A percentile compares a stretch with the other conserved stretches of the same genome.
phyloP scores from a whole-genome alignment of 2,329 filamentous ascomycete species.

The Colletotrichum sp. region DNA sequence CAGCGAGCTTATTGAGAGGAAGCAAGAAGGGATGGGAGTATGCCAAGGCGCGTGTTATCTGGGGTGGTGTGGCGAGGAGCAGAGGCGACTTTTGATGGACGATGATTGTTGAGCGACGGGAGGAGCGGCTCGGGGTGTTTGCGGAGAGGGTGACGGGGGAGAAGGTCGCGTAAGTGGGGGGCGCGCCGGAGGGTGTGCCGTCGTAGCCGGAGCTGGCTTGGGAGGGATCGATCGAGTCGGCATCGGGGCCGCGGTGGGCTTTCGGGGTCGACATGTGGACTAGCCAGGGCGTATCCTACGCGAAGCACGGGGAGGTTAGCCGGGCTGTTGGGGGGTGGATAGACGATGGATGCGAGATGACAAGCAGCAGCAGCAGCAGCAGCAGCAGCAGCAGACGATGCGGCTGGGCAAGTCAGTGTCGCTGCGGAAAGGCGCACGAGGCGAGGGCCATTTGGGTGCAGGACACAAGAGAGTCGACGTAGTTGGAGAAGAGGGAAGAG shows the following conservation, averaged over 20 bases:
- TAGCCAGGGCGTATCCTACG: slow-evolving; percentile 55
- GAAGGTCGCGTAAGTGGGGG: slow-evolving; percentile 86
- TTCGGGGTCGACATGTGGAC: slow-evolving; percentile 56
- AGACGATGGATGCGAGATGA: neutral
- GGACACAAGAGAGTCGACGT: neutral
- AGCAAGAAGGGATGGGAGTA: slow-evolving; percentile 96
- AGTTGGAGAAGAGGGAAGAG: neutral
- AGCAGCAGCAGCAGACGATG: neutral
- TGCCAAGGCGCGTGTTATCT: slow-evolving; percentile 90
- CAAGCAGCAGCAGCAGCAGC: neutral
- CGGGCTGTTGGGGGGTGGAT: neutral
- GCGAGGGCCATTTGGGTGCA: neutral
- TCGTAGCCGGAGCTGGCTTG: slow-evolving; percentile 36
- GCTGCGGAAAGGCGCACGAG: neutral
- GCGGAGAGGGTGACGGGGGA: slow-evolving; percentile 81
- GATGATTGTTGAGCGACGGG: slow-evolving; percentile 86
- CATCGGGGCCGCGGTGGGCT: slow-evolving; percentile 38
- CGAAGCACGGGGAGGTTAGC: slow-evolving; percentile 23
- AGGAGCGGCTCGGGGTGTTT: slow-evolving; percentile 62
- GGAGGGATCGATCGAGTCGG: slow-evolving; percentile 35
- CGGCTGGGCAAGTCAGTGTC: neutral
- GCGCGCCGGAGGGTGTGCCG: slow-evolving; percentile 44
- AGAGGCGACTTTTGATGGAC: slow-evolving; percentile 97
- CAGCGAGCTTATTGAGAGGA: slow-evolving; percentile 84
- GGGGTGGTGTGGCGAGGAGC: slow-evolving; percentile 89